Base-by-base conservation (phyloP, 1,284 basidiomycete genomes). In the Testicularia cyperi region DNA sequence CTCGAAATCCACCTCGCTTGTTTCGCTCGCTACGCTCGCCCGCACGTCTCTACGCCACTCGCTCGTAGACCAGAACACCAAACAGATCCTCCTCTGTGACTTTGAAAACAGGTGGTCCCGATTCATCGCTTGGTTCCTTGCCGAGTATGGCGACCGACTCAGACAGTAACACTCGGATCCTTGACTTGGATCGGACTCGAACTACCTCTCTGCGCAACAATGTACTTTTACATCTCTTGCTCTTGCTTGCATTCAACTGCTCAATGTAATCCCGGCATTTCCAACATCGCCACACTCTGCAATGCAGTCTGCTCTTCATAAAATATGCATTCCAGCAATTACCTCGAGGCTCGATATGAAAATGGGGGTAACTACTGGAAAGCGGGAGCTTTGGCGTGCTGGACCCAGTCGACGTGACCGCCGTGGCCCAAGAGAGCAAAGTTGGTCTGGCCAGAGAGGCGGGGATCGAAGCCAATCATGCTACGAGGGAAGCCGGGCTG, bases 401-500 rank as follows among this genome's bases (percentile, higher is more conserved):
- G 45, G 43, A 61, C 57, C 57, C 57, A 61, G 41, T 61, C 57
- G 24, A 61, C 14, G 23, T 61, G 57, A 25, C 57, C 57, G 22
- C 51, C 57, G 33, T 61, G 57, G 31, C 34, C 57, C 10, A 36
- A 42, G 4, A 61, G 20, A 3, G 26, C 26, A 6, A 49, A 21
- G 22, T 45, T 19, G 19, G 57, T 54, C 44, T 43, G 20, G 6
- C 62, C 61, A 3, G 43, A 41, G 18, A 48, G 15, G 24, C 61
- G 57, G 10, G 65, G 48, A 19, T 57, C 52, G 13, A 22, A 3
- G 5, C 42, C 22, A 28, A 62, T 46, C 37, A 68, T 49, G 37
- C 23, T 48, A 21, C 53, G 27, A 5, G 72, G 72, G 65, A 74
- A 75, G 8, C 69, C 70, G n/a, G 47, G 26, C 3, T 75, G 55